phyloP scores from a whole-genome alignment of 2,329 filamentous ascomycete genomes.

The Cordyceps fumosorosea region DNA sequence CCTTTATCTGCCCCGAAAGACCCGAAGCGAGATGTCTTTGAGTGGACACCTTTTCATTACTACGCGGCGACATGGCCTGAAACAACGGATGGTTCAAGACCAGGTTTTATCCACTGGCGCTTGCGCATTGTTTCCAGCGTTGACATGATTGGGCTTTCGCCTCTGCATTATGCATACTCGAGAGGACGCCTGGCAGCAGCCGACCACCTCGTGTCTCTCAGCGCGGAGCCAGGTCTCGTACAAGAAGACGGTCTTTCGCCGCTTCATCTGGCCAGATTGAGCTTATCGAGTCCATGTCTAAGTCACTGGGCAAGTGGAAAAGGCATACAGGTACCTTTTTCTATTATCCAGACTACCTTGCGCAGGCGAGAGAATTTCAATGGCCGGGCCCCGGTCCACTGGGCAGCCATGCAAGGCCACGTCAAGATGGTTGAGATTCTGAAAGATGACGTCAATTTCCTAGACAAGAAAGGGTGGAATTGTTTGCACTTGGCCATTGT shows the following conservation, averaged over 20 bases:
- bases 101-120: neutral
- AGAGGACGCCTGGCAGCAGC: no score
- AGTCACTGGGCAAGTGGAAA: no score
- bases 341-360: no score
- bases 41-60: neutral
- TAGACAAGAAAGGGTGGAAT: neutral
- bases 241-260: neutral
- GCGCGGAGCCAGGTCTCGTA: no score
- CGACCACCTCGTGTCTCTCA: no score
- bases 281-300: no score
- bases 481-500: neutral
- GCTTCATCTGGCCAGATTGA: neutral
- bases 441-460: neutral
- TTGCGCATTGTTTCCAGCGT: neutral
- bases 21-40: neutral
- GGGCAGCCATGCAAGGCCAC: neutral
- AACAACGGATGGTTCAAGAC: neutral
- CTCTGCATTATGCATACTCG: no score
- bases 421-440: neutral
- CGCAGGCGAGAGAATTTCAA: neutral
- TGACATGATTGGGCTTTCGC: no score
- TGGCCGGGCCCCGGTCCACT: neutral
- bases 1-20: neutral
- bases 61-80: neutral
- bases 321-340: no score